Evolutionary conservation across 768 basidiomycete species (phyloP), one percentile per base, ranked within the genome.

Genomic region (Russula griseocarnosa): DNA sequence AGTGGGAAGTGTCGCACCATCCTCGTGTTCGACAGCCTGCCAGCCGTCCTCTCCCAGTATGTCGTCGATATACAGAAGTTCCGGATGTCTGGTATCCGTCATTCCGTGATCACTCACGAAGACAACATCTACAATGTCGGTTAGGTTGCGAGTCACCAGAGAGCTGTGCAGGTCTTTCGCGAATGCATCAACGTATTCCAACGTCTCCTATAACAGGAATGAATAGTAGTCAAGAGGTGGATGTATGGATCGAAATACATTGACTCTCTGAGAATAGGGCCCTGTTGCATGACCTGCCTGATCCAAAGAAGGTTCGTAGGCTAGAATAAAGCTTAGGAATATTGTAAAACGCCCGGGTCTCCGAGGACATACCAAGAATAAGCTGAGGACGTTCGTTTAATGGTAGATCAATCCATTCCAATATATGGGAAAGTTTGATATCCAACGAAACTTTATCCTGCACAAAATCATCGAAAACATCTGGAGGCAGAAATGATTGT

Each of bases 91-190:
- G n/a, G 92, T 96, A 72, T 92, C 90, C 1, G 85, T 87, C 90
- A 93, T 94, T n/a, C 92, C 92, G 69, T 93, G 89, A 71, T 92
- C 91, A 66, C 87, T 89, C 67, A 97, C 93, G 69, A 95, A 94
- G 26, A 96, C 81, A 36, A 96, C 79, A 72, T 97, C 92, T 14
- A 94, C 86, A 22, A 95, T 89, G 52, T 88, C 82, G 1, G 84
- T 86, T 28, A 96, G 79, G 70, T 94, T 92, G 7, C 94, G 84
- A 5, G 78, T 78, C 53, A 78, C 78, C 40, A 97, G 76, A 0
- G 82, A 80, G 16, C 76, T 74, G 58, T 89, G 86, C 11, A 97
- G 75, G 60, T 86, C 78, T 61, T 80, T 83, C 3, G 91, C 87
- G 69, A 96, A 94, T 20, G 71, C 70, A 70, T 97, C 94, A 5